Conservation (phyloP, 352 stramenopile genomes). For the Pythium volutum region DNA sequence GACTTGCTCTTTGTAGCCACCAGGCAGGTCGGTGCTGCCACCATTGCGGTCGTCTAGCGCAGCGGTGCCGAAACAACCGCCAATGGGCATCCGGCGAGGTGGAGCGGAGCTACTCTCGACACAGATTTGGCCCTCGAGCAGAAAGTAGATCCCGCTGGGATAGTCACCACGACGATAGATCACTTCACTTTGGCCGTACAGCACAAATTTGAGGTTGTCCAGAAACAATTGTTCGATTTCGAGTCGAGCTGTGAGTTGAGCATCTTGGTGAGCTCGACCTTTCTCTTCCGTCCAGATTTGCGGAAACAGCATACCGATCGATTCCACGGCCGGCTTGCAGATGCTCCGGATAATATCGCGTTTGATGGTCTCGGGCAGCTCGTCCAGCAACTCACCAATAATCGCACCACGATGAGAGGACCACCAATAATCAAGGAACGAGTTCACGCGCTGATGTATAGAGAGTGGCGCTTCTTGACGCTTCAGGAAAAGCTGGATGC, state of each 20-base stretch:
- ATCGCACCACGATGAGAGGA: slow-evolving; percentile 59
- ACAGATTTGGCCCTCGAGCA: slow-evolving; percentile 53
- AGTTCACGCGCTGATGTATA: slow-evolving; percentile 64
- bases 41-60: slow-evolving; percentile 26
- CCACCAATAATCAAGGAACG: slow-evolving; percentile 79
- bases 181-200: slow-evolving; percentile 63
- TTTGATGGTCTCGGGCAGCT: slow-evolving; percentile 62
- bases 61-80: slow-evolving; percentile 54
- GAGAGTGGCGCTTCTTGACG: slow-evolving; percentile 53
- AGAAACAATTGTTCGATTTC: slow-evolving; percentile 49
- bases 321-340: slow-evolving; percentile 56
- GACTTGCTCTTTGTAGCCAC: slow-evolving; percentile 33
- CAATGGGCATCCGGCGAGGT: slow-evolving; percentile 36
- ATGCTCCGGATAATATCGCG: slow-evolving; percentile 59
- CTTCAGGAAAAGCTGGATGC: slow-evolving; percentile 66
- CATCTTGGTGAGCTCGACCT: slow-evolving; percentile 52
- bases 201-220: slow-evolving; percentile 64
- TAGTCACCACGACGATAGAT: slow-evolving; percentile 63
- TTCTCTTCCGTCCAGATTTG: slow-evolving; percentile 22
- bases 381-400: slow-evolving; percentile 54
- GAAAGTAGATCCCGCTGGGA: slow-evolving; percentile 51
- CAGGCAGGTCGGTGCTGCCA: background rate
- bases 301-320: slow-evolving; percentile 39
- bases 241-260: slow-evolving; percentile 43
- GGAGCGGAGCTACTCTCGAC: slow-evolving; percentile 34